Percentiles rank a stretch among this genome's conserved stretches.
phyloP scores from a whole-genome alignment of 352 stramenopile species.

The Phytopythium montanum region DNA sequence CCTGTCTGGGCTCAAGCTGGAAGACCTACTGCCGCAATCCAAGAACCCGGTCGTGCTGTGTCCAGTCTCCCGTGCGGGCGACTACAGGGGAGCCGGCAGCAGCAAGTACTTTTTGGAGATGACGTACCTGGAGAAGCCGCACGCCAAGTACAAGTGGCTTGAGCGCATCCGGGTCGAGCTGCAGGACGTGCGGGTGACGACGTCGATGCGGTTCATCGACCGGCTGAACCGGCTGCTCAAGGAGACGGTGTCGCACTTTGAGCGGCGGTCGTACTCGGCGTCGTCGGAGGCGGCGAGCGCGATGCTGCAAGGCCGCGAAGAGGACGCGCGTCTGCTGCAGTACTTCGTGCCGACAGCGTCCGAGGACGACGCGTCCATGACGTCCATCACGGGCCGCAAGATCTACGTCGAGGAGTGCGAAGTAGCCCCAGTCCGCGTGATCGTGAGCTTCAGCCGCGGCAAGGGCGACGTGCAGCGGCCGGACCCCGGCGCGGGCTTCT shows the following conservation, averaged over 20 bases:
- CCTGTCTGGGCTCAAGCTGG: constrained; percentile 69
- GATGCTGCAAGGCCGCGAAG: constrained; percentile 16
- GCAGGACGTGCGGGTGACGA: constrained; percentile 68
- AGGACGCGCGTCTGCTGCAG: constrained; percentile 51
- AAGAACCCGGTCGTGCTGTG: constrained; percentile 68
- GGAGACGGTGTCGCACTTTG: constrained; percentile 69
- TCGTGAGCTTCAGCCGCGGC: constrained; percentile 76
- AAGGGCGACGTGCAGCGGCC: constrained; percentile 40
- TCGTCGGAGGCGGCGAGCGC: constrained; percentile 33
- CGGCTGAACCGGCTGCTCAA: constrained; percentile 52
- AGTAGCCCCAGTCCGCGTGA: constrained; percentile 66
- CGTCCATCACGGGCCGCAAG: constrained; percentile 71
- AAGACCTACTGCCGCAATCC: constrained; percentile 59
- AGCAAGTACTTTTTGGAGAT: constrained; percentile 66
- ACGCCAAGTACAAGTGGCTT: constrained; percentile 70
- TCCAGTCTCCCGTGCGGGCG: constrained; percentile 29
- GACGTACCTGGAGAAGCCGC: constrained; percentile 62
- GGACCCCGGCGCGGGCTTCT: constrained; percentile 47
- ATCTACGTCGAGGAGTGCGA: constrained; percentile 69
- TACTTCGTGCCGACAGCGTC: constrained; percentile 56
- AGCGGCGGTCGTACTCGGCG: constrained; percentile 50
- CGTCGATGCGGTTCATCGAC: constrained; percentile 80
- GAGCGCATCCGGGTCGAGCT: constrained; percentile 55
- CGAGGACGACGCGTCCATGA: constrained; percentile 52
- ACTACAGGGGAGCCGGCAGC: constrained; percentile 11